These are phyloP conservation scores for Harrya chromipes DNA, from an alignment of 768 basidiomycete species.

Conservation along the genomic window DNA sequence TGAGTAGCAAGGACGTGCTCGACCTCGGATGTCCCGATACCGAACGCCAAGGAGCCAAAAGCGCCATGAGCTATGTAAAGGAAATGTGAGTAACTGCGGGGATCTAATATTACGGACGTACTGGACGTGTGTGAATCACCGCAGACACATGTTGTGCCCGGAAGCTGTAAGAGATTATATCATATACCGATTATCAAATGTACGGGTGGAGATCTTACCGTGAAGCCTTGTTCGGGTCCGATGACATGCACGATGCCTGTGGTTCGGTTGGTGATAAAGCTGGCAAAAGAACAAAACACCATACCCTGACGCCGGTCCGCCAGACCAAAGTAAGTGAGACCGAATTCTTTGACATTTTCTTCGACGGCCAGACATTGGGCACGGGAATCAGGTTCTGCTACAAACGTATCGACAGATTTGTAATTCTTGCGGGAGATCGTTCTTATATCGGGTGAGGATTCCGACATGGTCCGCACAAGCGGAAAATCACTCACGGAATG, in stretches of 20 bases:
- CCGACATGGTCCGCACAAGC: background rate
- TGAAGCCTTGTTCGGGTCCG: constrained; percentile 93
- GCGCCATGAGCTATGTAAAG: constrained; percentile 72
- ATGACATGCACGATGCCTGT: constrained; percentile 85
- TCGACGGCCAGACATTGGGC: constrained; percentile 82
- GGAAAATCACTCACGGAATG: constrained; percentile 58
- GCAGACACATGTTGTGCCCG: constrained; percentile 81
- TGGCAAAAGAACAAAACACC: constrained; percentile 1
- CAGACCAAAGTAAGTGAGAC: constrained; percentile 90
- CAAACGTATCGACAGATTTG: constrained; percentile 67
- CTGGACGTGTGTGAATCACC: constrained; percentile 94
- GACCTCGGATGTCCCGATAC: constrained; percentile 92
- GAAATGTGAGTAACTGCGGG: background rate
- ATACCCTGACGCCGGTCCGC: constrained; percentile 83
- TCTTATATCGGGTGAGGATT: constrained; percentile 33
- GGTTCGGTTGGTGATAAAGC: constrained; percentile 16
- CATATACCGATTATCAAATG: background rate
- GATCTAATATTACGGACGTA: constrained; percentile 35
- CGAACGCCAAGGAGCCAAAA: constrained; percentile 90
- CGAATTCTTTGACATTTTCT: constrained; percentile 89
- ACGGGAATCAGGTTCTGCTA: constrained; percentile 80
- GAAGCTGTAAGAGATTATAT: constrained; percentile 43
- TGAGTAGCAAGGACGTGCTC: constrained; percentile 94
- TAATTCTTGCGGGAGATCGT: constrained; percentile 75
- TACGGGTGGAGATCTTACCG: constrained; percentile 41